Evolutionary conservation across 106 monocot genomes (phyloP).

Genomic region (Chionographis japonica): DNA sequence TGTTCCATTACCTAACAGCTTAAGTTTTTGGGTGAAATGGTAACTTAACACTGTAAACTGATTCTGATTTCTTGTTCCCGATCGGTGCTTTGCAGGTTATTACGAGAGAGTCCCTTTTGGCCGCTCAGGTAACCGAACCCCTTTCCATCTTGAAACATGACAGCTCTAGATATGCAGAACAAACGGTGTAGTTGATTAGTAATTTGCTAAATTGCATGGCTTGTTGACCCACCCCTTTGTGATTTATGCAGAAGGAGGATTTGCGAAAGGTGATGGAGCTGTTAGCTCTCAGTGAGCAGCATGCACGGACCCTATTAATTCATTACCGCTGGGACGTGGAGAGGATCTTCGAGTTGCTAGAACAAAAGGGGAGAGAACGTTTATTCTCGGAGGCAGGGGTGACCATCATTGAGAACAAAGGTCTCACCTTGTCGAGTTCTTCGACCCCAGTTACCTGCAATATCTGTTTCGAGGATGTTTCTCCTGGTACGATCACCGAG

Average conservation of each 20-base stretch:
- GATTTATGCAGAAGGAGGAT: conserved; percentile 62
- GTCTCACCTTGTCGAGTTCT: neutral
- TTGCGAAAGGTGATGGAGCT: conserved; percentile 79
- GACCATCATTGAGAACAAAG: conserved; percentile 22
- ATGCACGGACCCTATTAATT: conserved; percentile 85
- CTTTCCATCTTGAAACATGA: neutral
- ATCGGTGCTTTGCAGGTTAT: conserved; percentile 53
- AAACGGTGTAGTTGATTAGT: no score
- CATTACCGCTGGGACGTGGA: conserved; percentile 89
- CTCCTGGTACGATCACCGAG: conserved; percentile 14
- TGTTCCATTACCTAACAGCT: no score
- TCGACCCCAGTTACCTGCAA: conserved; percentile 30
- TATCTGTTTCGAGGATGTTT: conserved; percentile 75
- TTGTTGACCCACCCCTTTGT: conserved; percentile 1
- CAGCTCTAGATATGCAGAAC: no score
- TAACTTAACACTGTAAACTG: no score
- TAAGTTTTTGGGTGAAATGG: no score
- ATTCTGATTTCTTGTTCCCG: neutral
- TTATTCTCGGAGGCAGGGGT: conserved; percentile 82
- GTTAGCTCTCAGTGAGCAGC: conserved; percentile 69
- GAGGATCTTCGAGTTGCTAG: conserved; percentile 68
- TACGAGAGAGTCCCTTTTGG: conserved; percentile 77
- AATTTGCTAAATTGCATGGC: neutral
- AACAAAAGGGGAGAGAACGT: conserved; percentile 60
- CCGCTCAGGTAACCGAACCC: conserved; percentile 62